Evolutionary conservation across 2,329 filamentous ascomycete genomes (phyloP), one percentile per base, ranked within the genome.

Genomic region (Ilyonectria sp.): DNA sequence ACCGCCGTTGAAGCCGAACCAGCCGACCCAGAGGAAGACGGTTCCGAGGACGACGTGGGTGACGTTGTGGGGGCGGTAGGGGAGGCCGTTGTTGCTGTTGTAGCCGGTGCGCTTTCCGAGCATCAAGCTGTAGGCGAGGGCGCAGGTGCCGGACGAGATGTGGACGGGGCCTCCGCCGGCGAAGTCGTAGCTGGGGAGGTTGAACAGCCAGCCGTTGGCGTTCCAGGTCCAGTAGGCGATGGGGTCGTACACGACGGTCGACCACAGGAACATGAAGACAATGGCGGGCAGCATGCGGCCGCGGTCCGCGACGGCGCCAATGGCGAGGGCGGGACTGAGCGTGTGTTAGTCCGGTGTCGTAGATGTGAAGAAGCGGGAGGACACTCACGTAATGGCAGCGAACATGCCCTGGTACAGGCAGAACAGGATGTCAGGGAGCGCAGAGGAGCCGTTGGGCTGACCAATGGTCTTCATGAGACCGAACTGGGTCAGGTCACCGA

Each of bases 1-100:
- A 69, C 95, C 95, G 60, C 93, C 94, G 81, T 97, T 98, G 89
- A 98, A 98, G 55, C 95, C 95, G 79, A 97, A 96, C 95, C 94
- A 98, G 65, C 95, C 94, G 52, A 97, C 93, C 95, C 95, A 98
- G 56, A 97, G 87, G 81, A 92, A 88, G 29, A 91, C 87, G 4
- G 92, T 93, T 23, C 92, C 92, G 53, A 94, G 85, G 54, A 93
- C 90, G 71, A 94, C 90, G 73, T 93, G 86, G 65, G 91, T 93
- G 50, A 93, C 90, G 76, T 93, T 94, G 81, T 94, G 92, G 9
- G 92, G 91, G 35, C 89, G 87, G 83, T 92, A 92, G 4, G 90
- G 89, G 4, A 90, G 87, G 50, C 89, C 87, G 67, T 90, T 86
- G 57, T 87, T 85, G 74, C 86, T 87, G 74, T 81, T 86, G 81